Conservation (phyloP, 2,329 filamentous ascomycete species). For the Stemphylium vesicarium region DNA sequence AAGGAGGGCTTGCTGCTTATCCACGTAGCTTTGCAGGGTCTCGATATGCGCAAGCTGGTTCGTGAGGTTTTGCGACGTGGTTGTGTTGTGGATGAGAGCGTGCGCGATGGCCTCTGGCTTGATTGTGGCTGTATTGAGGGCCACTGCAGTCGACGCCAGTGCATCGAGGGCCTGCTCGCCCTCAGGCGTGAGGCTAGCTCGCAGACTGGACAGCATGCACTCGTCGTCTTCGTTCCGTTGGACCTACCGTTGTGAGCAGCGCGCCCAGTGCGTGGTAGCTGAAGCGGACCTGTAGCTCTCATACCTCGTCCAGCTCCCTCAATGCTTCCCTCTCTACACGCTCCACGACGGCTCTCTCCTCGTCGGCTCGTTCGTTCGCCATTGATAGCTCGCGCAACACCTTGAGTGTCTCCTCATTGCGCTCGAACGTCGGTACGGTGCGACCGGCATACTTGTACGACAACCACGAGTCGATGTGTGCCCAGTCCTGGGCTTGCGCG, state of each 20-base stretch:
- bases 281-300: conserved; percentile 23
- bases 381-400: conserved; percentile 75
- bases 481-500: conserved; percentile 88
- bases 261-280: conserved; percentile 9
- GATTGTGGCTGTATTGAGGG: conserved; percentile 43
- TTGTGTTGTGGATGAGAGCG: conserved; percentile 43
- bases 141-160: conserved; percentile 47
- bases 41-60: conserved; percentile 44
- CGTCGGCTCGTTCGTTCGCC: conserved; percentile 78
- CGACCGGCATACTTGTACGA: conserved; percentile 68
- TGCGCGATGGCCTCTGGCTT: conserved; percentile 42
- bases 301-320: conserved; percentile 56
- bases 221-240: conserved; percentile 26
- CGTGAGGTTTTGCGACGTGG: conserved; percentile 37
- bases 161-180: conserved; percentile 42
- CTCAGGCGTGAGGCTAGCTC: conserved; percentile 33
- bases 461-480: conserved; percentile 85
- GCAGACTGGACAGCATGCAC: conserved; percentile 33
- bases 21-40: conserved; percentile 42
- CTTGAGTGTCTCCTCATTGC: conserved; percentile 82
- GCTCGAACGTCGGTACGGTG: conserved; percentile 77
- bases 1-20: conserved; percentile 40
- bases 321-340: conserved; percentile 67
- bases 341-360: conserved; percentile 66
- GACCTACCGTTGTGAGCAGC: conserved; percentile 27